Evolutionary conservation across 129 eudicot species (phyloP).

Genomic region (Flaveria sonorensis): DNA sequence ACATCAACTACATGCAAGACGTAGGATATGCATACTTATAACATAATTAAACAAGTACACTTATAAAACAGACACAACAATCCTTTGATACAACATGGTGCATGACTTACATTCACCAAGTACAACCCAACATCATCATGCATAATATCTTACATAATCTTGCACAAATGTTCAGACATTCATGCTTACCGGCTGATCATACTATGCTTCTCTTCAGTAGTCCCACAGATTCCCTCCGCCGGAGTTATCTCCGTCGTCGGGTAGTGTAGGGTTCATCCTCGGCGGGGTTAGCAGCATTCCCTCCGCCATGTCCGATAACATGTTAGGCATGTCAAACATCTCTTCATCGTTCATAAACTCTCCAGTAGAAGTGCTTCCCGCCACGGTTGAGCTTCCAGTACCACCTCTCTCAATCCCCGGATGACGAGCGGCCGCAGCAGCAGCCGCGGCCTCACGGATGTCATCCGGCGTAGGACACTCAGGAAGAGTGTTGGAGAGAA

Average conservation of each 20-base stretch:
- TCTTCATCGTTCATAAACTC: constrained; percentile 53
- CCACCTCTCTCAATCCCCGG: constrained; percentile 3
- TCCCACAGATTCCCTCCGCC: constrained; percentile 48
- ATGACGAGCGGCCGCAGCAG: constrained; percentile 65
- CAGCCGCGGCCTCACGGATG: constrained; percentile 73
- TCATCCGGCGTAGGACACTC: constrained; percentile 52
- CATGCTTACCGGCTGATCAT: constrained; percentile 22
- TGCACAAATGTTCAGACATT: constrained; percentile 16
- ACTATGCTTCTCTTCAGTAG: constrained; percentile 14
- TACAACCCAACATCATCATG: no score
- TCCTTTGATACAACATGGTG: constrained; percentile 7
- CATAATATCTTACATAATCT: neutral
- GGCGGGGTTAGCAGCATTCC: constrained; percentile 77
- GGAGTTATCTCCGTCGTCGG: constrained; percentile 30
- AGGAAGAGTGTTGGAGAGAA: constrained; percentile 58
- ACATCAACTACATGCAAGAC: constrained; percentile 21
- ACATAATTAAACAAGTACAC: neutral
- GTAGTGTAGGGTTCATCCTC: constrained; percentile 29
- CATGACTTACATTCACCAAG: constrained; percentile 17
- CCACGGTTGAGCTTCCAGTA: constrained; percentile 11
- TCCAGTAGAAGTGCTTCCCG: constrained; percentile 18
- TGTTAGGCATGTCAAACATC: constrained; percentile 56
- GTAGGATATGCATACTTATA: constrained; percentile 32
- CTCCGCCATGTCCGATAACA: constrained; percentile 59
- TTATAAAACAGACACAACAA: constrained; percentile 8